Evolutionary conservation across 2,329 filamentous ascomycete genomes (phyloP).

Genomic region (Elsinoe ampelina): DNA sequence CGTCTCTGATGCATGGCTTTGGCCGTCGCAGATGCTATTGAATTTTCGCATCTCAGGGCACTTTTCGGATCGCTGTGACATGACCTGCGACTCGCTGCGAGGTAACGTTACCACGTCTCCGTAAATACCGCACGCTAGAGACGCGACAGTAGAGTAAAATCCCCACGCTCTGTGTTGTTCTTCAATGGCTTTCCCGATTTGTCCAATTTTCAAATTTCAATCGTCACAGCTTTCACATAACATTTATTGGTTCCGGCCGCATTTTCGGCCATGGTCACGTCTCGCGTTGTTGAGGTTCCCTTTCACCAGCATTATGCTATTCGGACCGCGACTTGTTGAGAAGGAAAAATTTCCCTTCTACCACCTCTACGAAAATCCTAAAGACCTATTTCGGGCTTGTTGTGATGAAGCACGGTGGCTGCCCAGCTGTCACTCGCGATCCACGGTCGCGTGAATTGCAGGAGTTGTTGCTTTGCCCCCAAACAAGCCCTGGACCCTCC

Average conservation of each 20-base stretch:
- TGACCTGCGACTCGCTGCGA: background rate
- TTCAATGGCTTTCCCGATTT: background rate
- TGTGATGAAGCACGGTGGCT: background rate
- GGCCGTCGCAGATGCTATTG: background rate
- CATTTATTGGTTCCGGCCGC: conserved; percentile 2
- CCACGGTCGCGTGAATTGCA: conserved; percentile 3
- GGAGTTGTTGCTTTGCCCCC: background rate
- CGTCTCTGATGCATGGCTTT: background rate
- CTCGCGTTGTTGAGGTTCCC: background rate
- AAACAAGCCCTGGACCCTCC: conserved; percentile 4
- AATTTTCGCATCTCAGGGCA: background rate
- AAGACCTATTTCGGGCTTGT: background rate
- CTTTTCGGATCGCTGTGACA: background rate
- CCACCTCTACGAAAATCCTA: background rate
- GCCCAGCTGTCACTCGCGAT: background rate
- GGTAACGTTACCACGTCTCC: background rate
- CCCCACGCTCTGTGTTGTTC: conserved; percentile 12
- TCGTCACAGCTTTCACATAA: background rate
- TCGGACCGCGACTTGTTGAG: conserved; percentile 6
- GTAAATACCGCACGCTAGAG: conserved; percentile 11
- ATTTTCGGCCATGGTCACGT: background rate
- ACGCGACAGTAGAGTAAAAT: background rate
- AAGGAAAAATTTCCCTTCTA: background rate
- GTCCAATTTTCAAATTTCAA: background rate
- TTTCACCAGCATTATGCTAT: background rate